Evolutionary conservation across 1,284 basidiomycete genomes (phyloP).

Genomic region (Heterobasidion occidentale): DNA sequence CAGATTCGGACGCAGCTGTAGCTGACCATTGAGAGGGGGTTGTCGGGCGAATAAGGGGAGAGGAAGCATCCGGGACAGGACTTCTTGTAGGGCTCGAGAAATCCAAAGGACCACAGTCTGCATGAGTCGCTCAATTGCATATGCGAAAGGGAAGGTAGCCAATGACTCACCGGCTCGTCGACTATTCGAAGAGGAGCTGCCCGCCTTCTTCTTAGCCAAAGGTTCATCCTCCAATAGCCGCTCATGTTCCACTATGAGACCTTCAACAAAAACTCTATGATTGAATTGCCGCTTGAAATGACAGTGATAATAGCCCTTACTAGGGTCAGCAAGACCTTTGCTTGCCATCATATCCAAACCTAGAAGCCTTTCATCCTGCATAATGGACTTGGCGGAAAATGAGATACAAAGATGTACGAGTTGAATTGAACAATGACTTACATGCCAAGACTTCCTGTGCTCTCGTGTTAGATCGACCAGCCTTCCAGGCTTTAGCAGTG

Average conservation of each 20-base stretch:
- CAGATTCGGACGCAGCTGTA: not conserved
- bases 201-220: too few relatives aligned
- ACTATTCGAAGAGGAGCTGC: too few relatives aligned
- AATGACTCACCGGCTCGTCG: too few relatives aligned
- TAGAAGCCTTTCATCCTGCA: not conserved
- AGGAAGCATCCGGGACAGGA: not conserved
- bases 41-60: not conserved
- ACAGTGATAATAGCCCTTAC: not conserved
- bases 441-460: not conserved
- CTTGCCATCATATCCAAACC: not conserved
- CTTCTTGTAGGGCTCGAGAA: conserved; percentile 1
- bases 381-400: not conserved
- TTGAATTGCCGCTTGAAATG: not conserved
- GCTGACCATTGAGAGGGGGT: not conserved
- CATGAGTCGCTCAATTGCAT: not conserved
- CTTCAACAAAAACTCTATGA: too few relatives aligned
- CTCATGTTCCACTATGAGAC: too few relatives aligned
- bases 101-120: not conserved
- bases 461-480: not conserved
- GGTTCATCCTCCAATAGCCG: too few relatives aligned
- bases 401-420: not conserved
- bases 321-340: not conserved
- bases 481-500: not conserved
- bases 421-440: not conserved
- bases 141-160: too few relatives aligned